These are phyloP conservation scores for Lachancea waltii DNA, from an alignment of 805 yeast genomes.

Conservation along the genomic window DNA sequence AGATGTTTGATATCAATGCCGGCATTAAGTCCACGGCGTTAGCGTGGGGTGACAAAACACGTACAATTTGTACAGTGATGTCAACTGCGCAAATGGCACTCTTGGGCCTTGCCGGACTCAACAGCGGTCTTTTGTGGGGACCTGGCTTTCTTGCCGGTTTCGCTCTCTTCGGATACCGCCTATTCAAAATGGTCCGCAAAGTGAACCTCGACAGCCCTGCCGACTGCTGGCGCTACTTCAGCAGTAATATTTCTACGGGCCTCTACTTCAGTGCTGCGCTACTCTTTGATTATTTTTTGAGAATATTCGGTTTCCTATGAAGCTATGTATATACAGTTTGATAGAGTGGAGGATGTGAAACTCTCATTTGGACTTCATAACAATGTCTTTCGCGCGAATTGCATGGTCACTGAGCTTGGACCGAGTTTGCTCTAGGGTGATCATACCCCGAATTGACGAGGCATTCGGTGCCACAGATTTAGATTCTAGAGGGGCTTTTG, in stretches of 20 bases:
- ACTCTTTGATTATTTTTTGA: conserved; percentile 54
- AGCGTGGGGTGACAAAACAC: conserved; percentile 83
- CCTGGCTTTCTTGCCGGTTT: conserved; percentile 73
- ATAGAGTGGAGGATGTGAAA: not conserved
- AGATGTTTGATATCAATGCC: conserved; percentile 75
- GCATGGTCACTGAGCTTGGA: conserved; percentile 13
- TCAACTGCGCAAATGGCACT: conserved; percentile 62
- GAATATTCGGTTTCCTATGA: conserved; percentile 22
- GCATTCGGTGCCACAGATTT: not conserved
- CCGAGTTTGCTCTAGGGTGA: conserved; percentile 15
- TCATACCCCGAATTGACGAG: conserved; percentile 6
- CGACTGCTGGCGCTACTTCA: conserved; percentile 78
- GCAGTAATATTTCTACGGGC: conserved; percentile 71
- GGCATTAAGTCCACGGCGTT: conserved; percentile 95
- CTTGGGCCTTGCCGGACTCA: conserved; percentile 59
- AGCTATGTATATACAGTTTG: not conserved
- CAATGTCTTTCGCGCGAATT: conserved; percentile 7
- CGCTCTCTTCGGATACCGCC: conserved; percentile 59
- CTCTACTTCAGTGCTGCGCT: conserved; percentile 61
- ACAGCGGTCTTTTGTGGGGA: conserved; percentile 64
- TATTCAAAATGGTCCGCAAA: conserved; percentile 57
- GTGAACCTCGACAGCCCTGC: conserved; percentile 77
- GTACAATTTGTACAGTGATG: conserved; percentile 57
- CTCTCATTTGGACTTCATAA: conserved; percentile 6
- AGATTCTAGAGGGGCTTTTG: no score